phyloP scores from a whole-genome alignment of 306 rosid species.

The Vigna reflexopilosa region DNA sequence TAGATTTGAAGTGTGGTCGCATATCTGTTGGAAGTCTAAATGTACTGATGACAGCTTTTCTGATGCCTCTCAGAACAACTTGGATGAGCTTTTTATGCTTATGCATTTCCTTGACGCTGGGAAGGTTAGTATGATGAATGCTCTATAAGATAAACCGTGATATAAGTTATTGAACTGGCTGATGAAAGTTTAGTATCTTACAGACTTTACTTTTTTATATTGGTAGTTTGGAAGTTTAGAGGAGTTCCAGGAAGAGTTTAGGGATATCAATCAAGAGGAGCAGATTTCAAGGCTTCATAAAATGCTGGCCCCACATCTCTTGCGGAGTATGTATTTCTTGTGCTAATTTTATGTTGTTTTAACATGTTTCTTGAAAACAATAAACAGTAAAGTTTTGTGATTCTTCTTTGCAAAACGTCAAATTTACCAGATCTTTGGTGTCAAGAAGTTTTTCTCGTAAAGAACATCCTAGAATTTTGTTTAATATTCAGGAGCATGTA shows the following conservation, averaged over 20 bases:
- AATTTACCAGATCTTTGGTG: slow-evolving; percentile 17
- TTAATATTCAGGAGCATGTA: background rate
- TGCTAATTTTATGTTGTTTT: slow-evolving; percentile 29
- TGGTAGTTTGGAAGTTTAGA: slow-evolving; percentile 94
- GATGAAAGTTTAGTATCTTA: slow-evolving; percentile 42
- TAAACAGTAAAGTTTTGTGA: slow-evolving; percentile 9
- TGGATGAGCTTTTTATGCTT: slow-evolving; percentile 98
- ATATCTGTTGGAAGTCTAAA: slow-evolving; percentile 45
- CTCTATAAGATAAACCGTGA: slow-evolving; percentile 31
- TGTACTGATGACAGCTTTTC: slow-evolving; percentile 44
- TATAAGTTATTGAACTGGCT: slow-evolving; percentile 35
- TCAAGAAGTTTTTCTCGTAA: background rate
- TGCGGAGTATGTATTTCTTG: slow-evolving; percentile 70
- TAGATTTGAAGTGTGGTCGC: slow-evolving; percentile 34
- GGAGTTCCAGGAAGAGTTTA: slow-evolving; percentile 98
- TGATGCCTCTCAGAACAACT: slow-evolving; percentile 81
- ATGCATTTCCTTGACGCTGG: slow-evolving; percentile 99
- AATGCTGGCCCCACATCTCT: slow-evolving; percentile 98
- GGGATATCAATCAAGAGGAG: slow-evolving; percentile 97
- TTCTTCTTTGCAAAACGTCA: slow-evolving; percentile 23
- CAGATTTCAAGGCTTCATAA: slow-evolving; percentile 95
- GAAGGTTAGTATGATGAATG: slow-evolving; percentile 73
- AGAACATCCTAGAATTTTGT: background rate
- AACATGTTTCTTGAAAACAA: background rate
- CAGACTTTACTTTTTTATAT: slow-evolving; percentile 29